Evolutionary conservation across 2,329 filamentous ascomycete species (phyloP).

Genomic region (Aspergillus calidoustus): DNA sequence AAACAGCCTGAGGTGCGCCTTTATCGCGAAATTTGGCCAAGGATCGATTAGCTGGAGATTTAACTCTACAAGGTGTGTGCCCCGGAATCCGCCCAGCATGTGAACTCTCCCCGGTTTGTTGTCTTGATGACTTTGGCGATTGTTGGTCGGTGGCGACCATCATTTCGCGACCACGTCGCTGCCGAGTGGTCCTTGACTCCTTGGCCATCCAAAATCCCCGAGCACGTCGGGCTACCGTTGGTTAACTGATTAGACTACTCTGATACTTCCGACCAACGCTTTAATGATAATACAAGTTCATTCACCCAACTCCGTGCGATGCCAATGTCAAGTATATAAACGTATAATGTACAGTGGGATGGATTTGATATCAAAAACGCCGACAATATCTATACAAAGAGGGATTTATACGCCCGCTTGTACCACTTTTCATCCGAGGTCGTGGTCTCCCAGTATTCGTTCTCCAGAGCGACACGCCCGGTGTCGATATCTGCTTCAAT

Average conservation of each 20-base stretch:
- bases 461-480: constrained; percentile 41
- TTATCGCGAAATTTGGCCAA: neutral
- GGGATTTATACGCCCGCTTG: constrained; percentile 17
- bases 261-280: too few relatives aligned
- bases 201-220: too few relatives aligned
- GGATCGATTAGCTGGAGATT: constrained; percentile 1
- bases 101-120: neutral
- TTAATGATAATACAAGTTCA: too few relatives aligned
- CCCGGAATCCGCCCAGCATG: neutral
- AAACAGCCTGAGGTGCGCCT: neutral
- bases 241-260: too few relatives aligned
- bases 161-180: too few relatives aligned
- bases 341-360: constrained; percentile 17
- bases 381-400: constrained; percentile 13
- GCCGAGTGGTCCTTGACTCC: too few relatives aligned
- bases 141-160: neutral
- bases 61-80: neutral
- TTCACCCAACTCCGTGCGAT: constrained; percentile 23
- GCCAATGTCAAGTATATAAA: constrained; percentile 5
- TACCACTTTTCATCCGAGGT: constrained; percentile 24
- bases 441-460: constrained; percentile 36
- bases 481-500: constrained; percentile 50
- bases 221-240: too few relatives aligned
- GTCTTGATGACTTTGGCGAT: too few relatives aligned
- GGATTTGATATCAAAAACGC: too few relatives aligned